These are phyloP conservation scores for Chromosphaera perkinsii DNA, from an alignment of 208 protist genomes.

Conservation along the genomic window DNA sequence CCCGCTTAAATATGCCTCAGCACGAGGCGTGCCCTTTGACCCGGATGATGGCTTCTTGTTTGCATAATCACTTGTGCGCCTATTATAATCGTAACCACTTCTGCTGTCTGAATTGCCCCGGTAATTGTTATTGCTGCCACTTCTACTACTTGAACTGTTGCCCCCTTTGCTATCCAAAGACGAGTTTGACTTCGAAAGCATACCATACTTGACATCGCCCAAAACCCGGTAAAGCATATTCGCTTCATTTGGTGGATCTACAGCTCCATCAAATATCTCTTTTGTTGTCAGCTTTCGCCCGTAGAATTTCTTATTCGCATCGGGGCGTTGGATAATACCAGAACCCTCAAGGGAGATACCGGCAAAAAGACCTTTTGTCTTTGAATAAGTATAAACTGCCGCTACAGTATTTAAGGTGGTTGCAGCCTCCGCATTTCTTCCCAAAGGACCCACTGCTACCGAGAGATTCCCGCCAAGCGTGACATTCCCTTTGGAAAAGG, in stretches of 20 bases:
- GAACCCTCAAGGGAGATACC: constrained; percentile 35
- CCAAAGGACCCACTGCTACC: constrained; percentile 26
- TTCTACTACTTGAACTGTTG: background rate
- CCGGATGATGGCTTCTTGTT: background rate
- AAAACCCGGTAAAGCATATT: background rate
- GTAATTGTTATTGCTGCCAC: background rate
- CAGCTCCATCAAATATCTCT: constrained; percentile 7
- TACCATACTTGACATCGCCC: background rate
- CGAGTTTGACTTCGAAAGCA: background rate
- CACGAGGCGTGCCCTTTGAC: too few relatives aligned
- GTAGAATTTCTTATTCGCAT: constrained; percentile 30
- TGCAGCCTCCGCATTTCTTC: constrained; percentile 26
- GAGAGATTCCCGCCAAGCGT: constrained; percentile 32
- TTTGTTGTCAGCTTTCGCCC: background rate
- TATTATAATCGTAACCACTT: background rate
- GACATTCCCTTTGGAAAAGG: constrained; percentile 33
- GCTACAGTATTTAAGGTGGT: constrained; percentile 11
- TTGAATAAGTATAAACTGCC: constrained; percentile 33
- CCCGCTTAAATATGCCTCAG: too few relatives aligned
- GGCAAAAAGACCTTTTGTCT: constrained; percentile 21
- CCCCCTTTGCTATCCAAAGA: background rate
- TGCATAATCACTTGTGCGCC: background rate
- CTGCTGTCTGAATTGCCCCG: too few relatives aligned
- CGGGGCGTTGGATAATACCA: constrained; percentile 20
- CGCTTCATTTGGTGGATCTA: background rate